phyloP scores from a whole-genome alignment of 2,329 filamentous ascomycete genomes.

The Arthrobotrys sphaeroides region DNA sequence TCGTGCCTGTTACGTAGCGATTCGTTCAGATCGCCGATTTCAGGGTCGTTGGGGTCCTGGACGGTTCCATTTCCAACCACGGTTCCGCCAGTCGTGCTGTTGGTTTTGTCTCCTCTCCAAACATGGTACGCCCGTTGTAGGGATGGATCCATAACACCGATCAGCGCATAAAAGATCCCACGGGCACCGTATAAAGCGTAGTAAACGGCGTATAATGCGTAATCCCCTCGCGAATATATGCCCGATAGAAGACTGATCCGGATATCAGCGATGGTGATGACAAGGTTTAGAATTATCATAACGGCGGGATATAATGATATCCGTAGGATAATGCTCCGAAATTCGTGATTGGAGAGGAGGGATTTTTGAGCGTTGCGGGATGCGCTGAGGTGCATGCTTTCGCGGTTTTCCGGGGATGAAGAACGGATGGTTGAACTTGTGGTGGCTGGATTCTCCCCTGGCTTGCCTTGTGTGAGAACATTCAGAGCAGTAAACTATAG shows the following conservation, averaged over 20 bases:
- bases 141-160: slow-evolving; percentile 55
- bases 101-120: slow-evolving; percentile 50
- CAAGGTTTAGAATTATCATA: slow-evolving; percentile 55
- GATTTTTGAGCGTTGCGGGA: slow-evolving; percentile 51
- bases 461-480: slow-evolving; percentile 34
- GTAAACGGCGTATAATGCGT: slow-evolving; percentile 55
- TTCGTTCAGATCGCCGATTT: slow-evolving; percentile 28
- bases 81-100: slow-evolving; percentile 5
- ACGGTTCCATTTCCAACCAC: slow-evolving; percentile 34
- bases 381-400: slow-evolving; percentile 42
- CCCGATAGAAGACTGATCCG: slow-evolving; percentile 53
- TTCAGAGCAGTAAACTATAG: slow-evolving; percentile 37
- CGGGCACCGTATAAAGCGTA: slow-evolving; percentile 56
- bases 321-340: slow-evolving; percentile 55
- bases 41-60: slow-evolving; percentile 38
- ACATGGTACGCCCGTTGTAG: slow-evolving; percentile 52
- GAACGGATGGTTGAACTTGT: slow-evolving; percentile 17
- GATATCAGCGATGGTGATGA: slow-evolving; percentile 55
- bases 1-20: background rate
- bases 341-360: slow-evolving; percentile 50
- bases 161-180: slow-evolving; percentile 55
- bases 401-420: slow-evolving; percentile 30
- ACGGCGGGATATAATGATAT: slow-evolving; percentile 56
- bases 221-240: slow-evolving; percentile 54
- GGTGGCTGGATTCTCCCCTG: background rate